Evolutionary conservation across 73 alveolate genomes (phyloP).

Genomic region (Symbiodinium natans): DNA sequence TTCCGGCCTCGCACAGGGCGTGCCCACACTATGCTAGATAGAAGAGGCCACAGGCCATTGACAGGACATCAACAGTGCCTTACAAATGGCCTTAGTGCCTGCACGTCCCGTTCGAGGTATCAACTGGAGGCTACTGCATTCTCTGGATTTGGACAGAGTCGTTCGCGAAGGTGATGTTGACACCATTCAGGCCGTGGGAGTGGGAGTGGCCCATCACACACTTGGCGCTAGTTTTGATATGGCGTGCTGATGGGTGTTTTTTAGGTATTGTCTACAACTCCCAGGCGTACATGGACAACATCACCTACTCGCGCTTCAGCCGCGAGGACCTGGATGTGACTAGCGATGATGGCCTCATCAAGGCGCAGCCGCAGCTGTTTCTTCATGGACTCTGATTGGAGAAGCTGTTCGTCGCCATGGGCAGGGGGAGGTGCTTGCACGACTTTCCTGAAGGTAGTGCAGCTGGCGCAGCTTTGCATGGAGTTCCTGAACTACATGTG

Average conservation of each 20-base stretch:
- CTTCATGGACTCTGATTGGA: background rate
- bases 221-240: too few relatives aligned
- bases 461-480: conserved; percentile 71
- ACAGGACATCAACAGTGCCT: too few relatives aligned
- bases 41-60: background rate
- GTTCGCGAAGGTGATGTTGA: conserved; percentile 90
- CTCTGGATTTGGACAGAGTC: conserved; percentile 68
- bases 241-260: too few relatives aligned
- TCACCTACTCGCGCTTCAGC: conserved; percentile 57
- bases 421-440: too few relatives aligned
- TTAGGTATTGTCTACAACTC: too few relatives aligned
- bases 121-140: conserved; percentile 83
- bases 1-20: conserved; percentile 88
- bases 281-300: conserved; percentile 70
- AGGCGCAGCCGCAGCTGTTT: background rate
- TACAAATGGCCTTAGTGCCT: too few relatives aligned
- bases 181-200: conserved; percentile 44
- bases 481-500: conserved; percentile 65
- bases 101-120: background rate
- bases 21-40: background rate
- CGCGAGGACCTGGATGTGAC: conserved; percentile 60
- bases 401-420: background rate
- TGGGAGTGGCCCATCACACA: too few relatives aligned
- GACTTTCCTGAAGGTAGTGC: too few relatives aligned
- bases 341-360: conserved; percentile 75